phyloP scores from a whole-genome alignment of 129 eudicot genomes.

The Helianthus annuus region DNA sequence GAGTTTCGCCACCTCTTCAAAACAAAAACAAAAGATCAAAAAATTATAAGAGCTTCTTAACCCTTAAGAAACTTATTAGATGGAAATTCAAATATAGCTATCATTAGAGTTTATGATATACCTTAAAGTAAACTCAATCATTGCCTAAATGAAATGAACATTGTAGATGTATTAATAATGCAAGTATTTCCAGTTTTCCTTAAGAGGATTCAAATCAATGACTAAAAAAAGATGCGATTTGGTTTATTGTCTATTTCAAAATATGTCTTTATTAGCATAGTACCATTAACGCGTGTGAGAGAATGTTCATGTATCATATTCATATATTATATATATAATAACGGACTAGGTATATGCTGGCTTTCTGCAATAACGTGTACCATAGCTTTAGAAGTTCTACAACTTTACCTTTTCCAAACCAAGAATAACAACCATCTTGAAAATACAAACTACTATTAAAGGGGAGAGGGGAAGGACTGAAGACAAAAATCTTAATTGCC shows the following conservation, averaged over 20 bases:
- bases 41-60: neutral
- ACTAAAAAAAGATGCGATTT: constrained; percentile 21
- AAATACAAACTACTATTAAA: neutral
- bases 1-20: constrained; percentile 78
- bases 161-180: constrained; percentile 3
- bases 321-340: neutral
- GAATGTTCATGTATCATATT: constrained; percentile 20
- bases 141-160: constrained; percentile 20
- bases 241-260: constrained; percentile 40
- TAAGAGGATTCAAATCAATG: constrained; percentile 22
- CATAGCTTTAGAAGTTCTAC: constrained; percentile 27
- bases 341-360: neutral
- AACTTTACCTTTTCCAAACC: neutral
- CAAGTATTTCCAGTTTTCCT: constrained; percentile 21
- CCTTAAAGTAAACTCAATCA: constrained; percentile 14
- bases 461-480: neutral
- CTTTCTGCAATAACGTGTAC: constrained; percentile 18
- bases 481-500: neutral
- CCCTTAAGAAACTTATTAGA: neutral
- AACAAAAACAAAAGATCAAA: constrained; percentile 3
- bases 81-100: constrained; percentile 17
- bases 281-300: constrained; percentile 29
- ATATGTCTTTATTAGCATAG: constrained; percentile 17
- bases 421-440: neutral
- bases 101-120: constrained; percentile 31